Evolutionary conservation across 1,284 basidiomycete species (phyloP), one percentile per base, ranked within the genome.

Genomic region (Malassezia yamatoensis): DNA sequence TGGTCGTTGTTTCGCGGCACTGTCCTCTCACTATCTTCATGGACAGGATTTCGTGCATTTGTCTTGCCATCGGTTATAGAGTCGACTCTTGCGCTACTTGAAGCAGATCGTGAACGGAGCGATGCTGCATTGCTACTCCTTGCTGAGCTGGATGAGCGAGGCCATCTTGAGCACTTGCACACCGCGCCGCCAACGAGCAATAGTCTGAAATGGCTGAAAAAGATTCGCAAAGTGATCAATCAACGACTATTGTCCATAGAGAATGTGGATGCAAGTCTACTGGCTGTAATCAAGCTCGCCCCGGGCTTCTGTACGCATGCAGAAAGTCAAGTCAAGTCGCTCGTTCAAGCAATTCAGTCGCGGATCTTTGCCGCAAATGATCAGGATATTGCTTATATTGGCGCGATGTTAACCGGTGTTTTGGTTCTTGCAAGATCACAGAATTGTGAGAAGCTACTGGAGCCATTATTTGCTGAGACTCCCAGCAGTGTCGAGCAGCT

Each of bases 31-130:
- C 67, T 61, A 4, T 35, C 63, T n/a, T 59, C 56, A 6, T 74
- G 69, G 67, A 52, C 49, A 36, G 64, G 66, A 10, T 74, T 70
- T 59, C 57, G 60, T 40, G 68, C 72, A 13, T 67, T 72, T 29
- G 67, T 59, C 0, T 59, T 74, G 11, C 72, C 72, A 0, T 36
- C 56, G 1, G 68, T 69, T 1, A 59, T 73, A 20, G 66, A 61
- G 11, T 57, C 58, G 7, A 68, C 68, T 6, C 52, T 66, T 29
- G 61, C 56, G 34, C n/a, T 49, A 9, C 45, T 58, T 2, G 20
- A 11, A 1, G 43, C 15, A 15, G 15, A 15, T 18, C 24, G 35
- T 4, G 9, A 13, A 9, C 34, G 43, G 21, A 16, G 45, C 20
- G 51, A 41, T n/a, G 49, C 51, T 4, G 67, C 64, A 1, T 54